These are phyloP conservation scores for Pilobolus umbonatus DNA, from an alignment of 192 early-diverging fungal species.

Conservation along the genomic window DNA sequence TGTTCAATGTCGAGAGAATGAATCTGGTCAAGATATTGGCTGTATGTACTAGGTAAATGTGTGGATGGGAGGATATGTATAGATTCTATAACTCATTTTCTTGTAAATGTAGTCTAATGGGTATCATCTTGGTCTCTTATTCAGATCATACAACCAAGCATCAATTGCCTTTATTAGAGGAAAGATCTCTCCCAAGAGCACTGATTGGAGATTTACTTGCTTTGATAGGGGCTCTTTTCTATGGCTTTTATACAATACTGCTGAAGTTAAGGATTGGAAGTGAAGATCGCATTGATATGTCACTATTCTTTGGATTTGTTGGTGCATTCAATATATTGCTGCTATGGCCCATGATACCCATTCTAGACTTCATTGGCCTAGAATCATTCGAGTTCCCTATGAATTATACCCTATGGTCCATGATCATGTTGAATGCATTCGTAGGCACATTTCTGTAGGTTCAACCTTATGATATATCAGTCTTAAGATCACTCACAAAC, in stretches of 20 bases:
- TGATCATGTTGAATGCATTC: slow-evolving; percentile 68
- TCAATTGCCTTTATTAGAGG: slow-evolving; percentile 22
- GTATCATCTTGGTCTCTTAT: slow-evolving; percentile 58
- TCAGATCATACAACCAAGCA: slow-evolving; percentile 34
- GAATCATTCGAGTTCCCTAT: slow-evolving; percentile 64
- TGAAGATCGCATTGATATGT: slow-evolving; percentile 63
- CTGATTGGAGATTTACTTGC: slow-evolving; percentile 67
- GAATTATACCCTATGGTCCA: slow-evolving; percentile 46
- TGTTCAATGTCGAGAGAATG: slow-evolving; percentile 57
- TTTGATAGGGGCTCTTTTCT: slow-evolving; percentile 67
- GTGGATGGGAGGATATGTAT: not conserved
- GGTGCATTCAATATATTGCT: slow-evolving; percentile 64
- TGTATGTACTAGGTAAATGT: slow-evolving; percentile 46
- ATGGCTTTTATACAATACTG: slow-evolving; percentile 72
- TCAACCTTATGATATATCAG: not conserved
- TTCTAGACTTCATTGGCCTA: slow-evolving; percentile 55
- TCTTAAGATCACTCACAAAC: not conserved
- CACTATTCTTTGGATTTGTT: slow-evolving; percentile 77
- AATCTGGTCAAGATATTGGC: slow-evolving; percentile 47
- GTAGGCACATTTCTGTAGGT: slow-evolving; percentile 72
- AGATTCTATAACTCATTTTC: not conserved
- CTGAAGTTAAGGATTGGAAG: slow-evolving; percentile 66
- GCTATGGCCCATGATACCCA: slow-evolving; percentile 60
- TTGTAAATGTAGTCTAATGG: slow-evolving; percentile 48
- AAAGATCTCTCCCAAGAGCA: slow-evolving; percentile 4